Evolutionary conservation across 1,284 basidiomycete species (phyloP), one percentile per base, ranked within the genome.

Genomic region (Inonotus hispidus): DNA sequence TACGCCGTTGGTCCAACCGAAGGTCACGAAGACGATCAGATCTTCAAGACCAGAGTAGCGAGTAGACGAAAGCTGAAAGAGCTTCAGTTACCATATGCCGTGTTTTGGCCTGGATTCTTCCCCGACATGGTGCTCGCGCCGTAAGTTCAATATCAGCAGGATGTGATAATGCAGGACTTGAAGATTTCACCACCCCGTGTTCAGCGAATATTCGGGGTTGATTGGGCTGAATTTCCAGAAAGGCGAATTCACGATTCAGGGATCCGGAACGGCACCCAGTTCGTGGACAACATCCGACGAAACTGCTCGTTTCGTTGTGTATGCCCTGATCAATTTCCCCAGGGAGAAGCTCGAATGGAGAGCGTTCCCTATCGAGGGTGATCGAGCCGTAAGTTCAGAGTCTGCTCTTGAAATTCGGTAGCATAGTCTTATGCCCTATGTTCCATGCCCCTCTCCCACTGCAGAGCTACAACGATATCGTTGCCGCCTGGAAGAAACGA

Each of bases 361-460:
- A 2, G 68, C 66, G 1, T 71, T 78, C 66, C 71, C 71, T 37
- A 69, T 79, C 23, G 69, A 79, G 62, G 76, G 76, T 7, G 71
- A 75, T 56, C 75, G 71, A 11, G 64, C 37, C 13, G 64, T 60
- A 41, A 39, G 56, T 49, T 8, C 32, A 37, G 4, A 5, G 14
- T 19, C 23, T 45, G 43, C 25, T 13, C 21, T 23, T 13, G 13
- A 10, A 14, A 6, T 38, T 50, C 29, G 19, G 3, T 29, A 7
- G 16, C 16, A 8, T 19, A 2, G 21, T 19, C 5, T 14, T 1
- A 4, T 7, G 3, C 4, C 16, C 13, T 52, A 4, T 2, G 7
- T n/a, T 4, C n/a, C n/a, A n/a, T n/a, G n/a, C n/a, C n/a, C n/a
- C n/a, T 49, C 21, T 49, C 13, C 46, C 23, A 32, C 32, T 16